These are phyloP conservation scores for Atalantia buxifolia DNA, from an alignment of 345 rosid genomes.

Conservation along the genomic window DNA sequence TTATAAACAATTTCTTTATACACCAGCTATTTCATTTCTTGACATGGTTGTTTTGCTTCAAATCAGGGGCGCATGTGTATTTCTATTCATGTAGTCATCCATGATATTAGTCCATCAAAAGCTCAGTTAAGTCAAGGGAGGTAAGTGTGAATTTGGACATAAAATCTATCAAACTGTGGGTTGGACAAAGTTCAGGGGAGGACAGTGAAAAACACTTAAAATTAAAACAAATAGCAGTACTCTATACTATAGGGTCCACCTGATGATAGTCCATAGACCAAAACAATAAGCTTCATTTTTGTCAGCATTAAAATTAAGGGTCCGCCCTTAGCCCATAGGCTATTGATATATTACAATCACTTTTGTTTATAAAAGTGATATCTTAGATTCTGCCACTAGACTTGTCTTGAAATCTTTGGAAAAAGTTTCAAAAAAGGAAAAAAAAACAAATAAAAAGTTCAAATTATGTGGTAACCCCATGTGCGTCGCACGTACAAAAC, in stretches of 20 bases:
- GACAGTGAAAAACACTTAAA: background rate
- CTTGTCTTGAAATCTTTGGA: background rate
- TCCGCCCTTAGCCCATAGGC: background rate
- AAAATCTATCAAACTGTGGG: no score
- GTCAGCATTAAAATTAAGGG: background rate
- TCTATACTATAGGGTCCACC: background rate
- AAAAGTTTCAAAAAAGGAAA: slow-evolving; percentile 5
- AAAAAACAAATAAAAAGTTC: slow-evolving; percentile 5
- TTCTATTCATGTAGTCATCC: no score
- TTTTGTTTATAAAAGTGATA: background rate
- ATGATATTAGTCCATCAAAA: no score
- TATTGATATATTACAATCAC: background rate
- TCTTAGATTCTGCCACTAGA: background rate
- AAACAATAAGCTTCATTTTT: background rate
- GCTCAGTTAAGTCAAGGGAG: no score
- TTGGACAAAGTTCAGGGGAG: no score
- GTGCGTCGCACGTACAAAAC: slow-evolving; percentile 12
- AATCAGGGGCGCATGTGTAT: no score
- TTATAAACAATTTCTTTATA: no score
- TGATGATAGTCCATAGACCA: background rate
- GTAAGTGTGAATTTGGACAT: no score
- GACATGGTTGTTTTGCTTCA: no score
- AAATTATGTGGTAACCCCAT: slow-evolving; percentile 20
- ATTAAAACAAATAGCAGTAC: background rate
- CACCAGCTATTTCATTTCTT: no score